Evolutionary conservation across 495 filamentous ascomycete genomes (phyloP), one percentile per base, ranked within the genome.

Genomic region (Thozetella sp.): DNA sequence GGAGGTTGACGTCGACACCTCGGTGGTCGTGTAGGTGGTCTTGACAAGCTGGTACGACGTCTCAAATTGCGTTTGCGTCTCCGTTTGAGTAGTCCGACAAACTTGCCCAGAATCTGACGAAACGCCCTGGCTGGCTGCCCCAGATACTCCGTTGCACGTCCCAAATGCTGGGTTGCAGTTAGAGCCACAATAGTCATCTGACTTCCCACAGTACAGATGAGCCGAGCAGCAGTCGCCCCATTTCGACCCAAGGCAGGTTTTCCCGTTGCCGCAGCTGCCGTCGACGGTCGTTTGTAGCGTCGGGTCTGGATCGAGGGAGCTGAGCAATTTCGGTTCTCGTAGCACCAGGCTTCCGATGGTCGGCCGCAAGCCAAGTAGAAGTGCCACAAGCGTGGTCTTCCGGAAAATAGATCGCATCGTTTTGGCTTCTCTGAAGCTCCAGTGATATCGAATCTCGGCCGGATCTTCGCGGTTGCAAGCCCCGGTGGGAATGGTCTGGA

Each of bases 141-240:
- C 27, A 12, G 52, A 6, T 11, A 34, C 13, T 9, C 23, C 2
- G 24, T 34, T 22, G 27, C 52, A 54, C 10, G 25, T 30, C 17
- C 52, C 52, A n/a, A 54, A 54, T 1, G 52, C 20, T 22, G 52
- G 52, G n/a, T 54, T 54, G 25, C 52, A 54, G 52, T 22, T 34
- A 24, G 3, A 27, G 11, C 52, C 52, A 17, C 52, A 54, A 25
- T 54, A 54, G 25, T 54, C 52, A 6, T 9, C 12, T 2, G 24
- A n/a, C 17, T 24, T 34, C 22, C 52, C 52, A 34, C 52, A 54
- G 24, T 54, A 54, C n/a, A 22, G 23, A 17, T 54, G 52, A 2
- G 10, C 52, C 24, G 52, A 54, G n/a, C 52, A 54, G 25, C 52
- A 54, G 13, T 27, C 23, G 25, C 52, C 52, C 52, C 52, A 54